Evolutionary conservation across 352 stramenopile species (phyloP), one percentile per base, ranked within the genome.

Genomic region (Phytopythium vexans): DNA sequence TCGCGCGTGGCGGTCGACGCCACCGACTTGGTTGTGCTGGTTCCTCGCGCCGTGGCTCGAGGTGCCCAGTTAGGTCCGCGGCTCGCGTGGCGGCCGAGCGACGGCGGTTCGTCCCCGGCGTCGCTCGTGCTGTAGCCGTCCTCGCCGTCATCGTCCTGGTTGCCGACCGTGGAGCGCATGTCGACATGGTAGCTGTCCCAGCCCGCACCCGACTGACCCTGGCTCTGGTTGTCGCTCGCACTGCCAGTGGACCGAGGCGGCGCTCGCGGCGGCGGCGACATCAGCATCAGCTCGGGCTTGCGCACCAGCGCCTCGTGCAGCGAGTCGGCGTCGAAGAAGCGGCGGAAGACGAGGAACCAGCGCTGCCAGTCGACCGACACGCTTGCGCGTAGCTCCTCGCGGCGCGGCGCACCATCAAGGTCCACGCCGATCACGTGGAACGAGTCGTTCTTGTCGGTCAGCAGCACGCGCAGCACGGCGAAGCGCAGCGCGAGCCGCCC

Each of bases 341-440:
- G 62, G 2, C 68, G 52, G 21, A 86, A 62, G 2, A 66, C 72
- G 35, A 64, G 65, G 56, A 83, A 86, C 75, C 75, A 86, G 10
- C 41, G 37, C 21, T 58, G 53, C 72, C 75, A 83, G 27, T 77
- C 70, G 1, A 61, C 35, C 3, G 69, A 65, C 4, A 76, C 54
- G 1, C 54, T 52, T 14, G 65, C 65, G 41, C 73, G 71, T 44
- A 83, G 74, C 43, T 82, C 75, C 43, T 83, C 75, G 27, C 76
- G 71, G 37, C 66, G 67, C 10, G 72, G 70, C 27, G 60, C 52
- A 40, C 72, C 72, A 34, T 81, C 70, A 4, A 33, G 12, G 33
- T 69, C 65, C 6, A 84, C 68, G 35, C 72, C 70, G 33, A 86
- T 80, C 34, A 86, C 62, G 37, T 78, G 59, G 54, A 86, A 86